These are phyloP conservation scores for Annulohypoxylon nitens DNA, from an alignment of 495 filamentous ascomycete genomes.

Conservation along the genomic window DNA sequence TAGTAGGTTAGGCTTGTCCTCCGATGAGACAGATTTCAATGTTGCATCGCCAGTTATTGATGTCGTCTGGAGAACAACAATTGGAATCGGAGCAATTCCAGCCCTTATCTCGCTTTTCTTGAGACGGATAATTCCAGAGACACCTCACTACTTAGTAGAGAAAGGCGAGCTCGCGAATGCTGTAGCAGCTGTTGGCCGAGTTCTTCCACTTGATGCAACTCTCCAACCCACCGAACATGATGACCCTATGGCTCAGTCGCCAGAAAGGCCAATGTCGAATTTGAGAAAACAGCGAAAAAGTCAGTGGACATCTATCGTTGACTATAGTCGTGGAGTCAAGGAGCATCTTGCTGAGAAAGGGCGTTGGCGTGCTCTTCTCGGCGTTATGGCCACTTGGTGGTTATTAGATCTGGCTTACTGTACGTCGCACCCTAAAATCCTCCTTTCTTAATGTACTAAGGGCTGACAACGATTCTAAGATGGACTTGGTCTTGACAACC, in stretches of 20 bases:
- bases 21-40: constrained; percentile 64
- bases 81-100: constrained; percentile 72
- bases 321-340: constrained; percentile 38
- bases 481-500: constrained; percentile 77
- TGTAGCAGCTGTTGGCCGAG: constrained; percentile 43
- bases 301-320: constrained; percentile 15
- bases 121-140: constrained; percentile 73
- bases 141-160: constrained; percentile 61
- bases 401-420: constrained; percentile 69
- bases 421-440: background rate
- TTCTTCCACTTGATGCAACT: constrained; percentile 51
- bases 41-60: constrained; percentile 53
- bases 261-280: constrained; percentile 41
- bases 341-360: constrained; percentile 61
- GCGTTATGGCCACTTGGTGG: constrained; percentile 76
- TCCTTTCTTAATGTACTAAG: background rate
- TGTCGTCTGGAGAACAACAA: constrained; percentile 70
- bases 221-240: constrained; percentile 28
- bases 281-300: constrained; percentile 14
- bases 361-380: constrained; percentile 61
- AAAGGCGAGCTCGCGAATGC: constrained; percentile 41
- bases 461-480: constrained; percentile 44
- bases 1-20: constrained; percentile 54
- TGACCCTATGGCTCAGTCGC: constrained; percentile 14
- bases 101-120: constrained; percentile 70